Conservation (phyloP, 768 basidiomycete species). For the Cyclocybe cylindracea region DNA sequence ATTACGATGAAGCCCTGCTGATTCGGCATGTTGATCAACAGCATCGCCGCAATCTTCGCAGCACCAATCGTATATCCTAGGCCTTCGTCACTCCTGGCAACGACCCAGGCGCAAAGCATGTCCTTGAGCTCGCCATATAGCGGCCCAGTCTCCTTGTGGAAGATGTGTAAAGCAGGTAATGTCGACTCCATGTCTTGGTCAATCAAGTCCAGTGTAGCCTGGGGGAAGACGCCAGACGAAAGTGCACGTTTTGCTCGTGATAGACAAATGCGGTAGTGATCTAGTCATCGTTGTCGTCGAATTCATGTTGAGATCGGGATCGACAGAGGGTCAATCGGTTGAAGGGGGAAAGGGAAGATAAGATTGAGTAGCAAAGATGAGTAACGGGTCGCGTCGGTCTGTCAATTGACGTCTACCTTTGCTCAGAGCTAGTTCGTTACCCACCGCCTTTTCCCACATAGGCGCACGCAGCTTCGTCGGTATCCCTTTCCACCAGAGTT, state of each 20-base stretch:
- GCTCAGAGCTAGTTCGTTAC: slow-evolving; percentile 78
- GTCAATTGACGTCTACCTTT: slow-evolving; percentile 56
- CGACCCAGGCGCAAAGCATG: slow-evolving; percentile 86
- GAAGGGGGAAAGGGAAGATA: neutral
- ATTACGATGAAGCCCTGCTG: slow-evolving; percentile 79
- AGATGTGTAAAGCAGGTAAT: slow-evolving; percentile 78
- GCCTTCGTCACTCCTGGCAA: slow-evolving; percentile 81
- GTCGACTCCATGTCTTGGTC: slow-evolving; percentile 77
- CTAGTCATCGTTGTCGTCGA: slow-evolving; percentile 32
- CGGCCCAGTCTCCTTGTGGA: slow-evolving; percentile 74
- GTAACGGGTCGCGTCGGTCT: slow-evolving; percentile 11
- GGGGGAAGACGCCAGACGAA: slow-evolving; percentile 64
- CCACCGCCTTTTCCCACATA: slow-evolving; percentile 86
- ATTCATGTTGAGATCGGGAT: neutral
- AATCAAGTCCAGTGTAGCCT: slow-evolving; percentile 58
- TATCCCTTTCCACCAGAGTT: slow-evolving; percentile 88
- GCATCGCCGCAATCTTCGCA: slow-evolving; percentile 82
- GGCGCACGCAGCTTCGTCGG: slow-evolving; percentile 77
- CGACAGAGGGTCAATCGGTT: slow-evolving; percentile 4
- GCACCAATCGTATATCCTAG: slow-evolving; percentile 71
- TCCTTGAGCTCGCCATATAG: slow-evolving; percentile 82
- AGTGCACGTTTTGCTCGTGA: slow-evolving; percentile 75
- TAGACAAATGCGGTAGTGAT: slow-evolving; percentile 70
- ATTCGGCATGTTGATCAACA: slow-evolving; percentile 78
- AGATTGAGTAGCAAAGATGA: slow-evolving; percentile 5